Percentiles rank a stretch among this genome's conserved stretches.
Evolutionary conservation across 306 rosid genomes (phyloP).

Genomic region (Cajanus cajan): DNA sequence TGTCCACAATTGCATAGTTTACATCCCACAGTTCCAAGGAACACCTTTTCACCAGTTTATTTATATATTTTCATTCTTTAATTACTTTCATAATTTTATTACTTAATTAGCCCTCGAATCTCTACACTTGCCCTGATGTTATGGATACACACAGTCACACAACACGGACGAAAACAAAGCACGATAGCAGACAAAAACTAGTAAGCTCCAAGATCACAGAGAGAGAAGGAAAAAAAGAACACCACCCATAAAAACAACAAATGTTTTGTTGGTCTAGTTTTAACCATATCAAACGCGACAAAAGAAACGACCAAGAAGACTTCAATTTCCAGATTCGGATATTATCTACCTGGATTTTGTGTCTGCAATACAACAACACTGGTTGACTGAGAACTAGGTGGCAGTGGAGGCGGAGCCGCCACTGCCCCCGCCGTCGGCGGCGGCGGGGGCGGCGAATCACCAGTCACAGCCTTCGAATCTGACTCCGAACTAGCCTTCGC

Average conservation of each 20-base stretch:
- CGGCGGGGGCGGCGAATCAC: constrained; percentile 30
- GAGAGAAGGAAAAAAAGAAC: constrained; percentile 1
- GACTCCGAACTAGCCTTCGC: constrained; percentile 46
- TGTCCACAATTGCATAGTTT: constrained; percentile 40
- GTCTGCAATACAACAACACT: constrained; percentile 39
- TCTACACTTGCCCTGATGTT: constrained; percentile 32
- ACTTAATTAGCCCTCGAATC: constrained; percentile 35
- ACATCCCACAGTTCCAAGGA: constrained; percentile 35
- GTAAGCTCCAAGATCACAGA: constrained; percentile 49
- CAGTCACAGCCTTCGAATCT: constrained; percentile 38
- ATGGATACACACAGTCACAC: not conserved
- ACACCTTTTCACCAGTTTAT: constrained; percentile 27
- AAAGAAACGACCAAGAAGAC: constrained; percentile 25
- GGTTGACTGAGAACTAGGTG: constrained; percentile 40
- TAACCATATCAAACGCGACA: constrained; percentile 47
- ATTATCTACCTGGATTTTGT: constrained; percentile 57
- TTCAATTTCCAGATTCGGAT: constrained; percentile 26
- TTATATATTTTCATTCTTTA: not conserved
- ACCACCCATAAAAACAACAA: constrained; percentile 23
- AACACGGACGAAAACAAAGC: constrained; percentile 41
- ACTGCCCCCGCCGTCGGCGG: not conserved
- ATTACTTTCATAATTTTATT: constrained; percentile 17
- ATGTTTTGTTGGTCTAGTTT: constrained; percentile 17
- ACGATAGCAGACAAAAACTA: constrained; percentile 71
- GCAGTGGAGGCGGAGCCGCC: not conserved